These are phyloP conservation scores for Pythium phragmiticola DNA, from an alignment of 352 stramenopile genomes.

Conservation along the genomic window DNA sequence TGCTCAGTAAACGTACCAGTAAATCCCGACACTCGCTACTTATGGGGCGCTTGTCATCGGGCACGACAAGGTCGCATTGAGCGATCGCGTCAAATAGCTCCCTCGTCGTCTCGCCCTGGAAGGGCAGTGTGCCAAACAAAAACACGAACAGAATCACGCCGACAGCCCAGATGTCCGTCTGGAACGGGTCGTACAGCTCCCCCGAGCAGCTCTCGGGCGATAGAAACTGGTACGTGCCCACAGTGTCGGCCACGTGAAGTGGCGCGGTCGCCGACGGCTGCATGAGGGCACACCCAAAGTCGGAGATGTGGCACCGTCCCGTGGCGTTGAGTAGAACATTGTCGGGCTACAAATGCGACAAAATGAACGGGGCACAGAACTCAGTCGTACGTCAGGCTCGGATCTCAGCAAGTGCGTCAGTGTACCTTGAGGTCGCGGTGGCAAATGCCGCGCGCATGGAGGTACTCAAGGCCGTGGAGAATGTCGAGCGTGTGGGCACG, in stretches of 20 bases:
- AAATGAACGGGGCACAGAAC: not conserved
- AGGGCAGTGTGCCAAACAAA: slow-evolving; percentile 79
- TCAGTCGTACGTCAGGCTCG: not conserved
- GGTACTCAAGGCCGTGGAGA: slow-evolving; percentile 73
- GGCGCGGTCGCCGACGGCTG: not conserved
- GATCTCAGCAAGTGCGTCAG: not conserved
- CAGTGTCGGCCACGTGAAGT: slow-evolving; percentile 64
- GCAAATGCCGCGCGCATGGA: slow-evolving; percentile 73
- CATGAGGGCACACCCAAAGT: slow-evolving; percentile 85
- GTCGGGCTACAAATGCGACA: slow-evolving; percentile 47
- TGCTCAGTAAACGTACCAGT: slow-evolving; percentile 48
- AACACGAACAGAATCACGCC: slow-evolving; percentile 87
- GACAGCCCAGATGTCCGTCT: slow-evolving; percentile 84
- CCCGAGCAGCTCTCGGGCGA: slow-evolving; percentile 87
- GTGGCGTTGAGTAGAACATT: slow-evolving; percentile 86
- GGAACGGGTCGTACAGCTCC: slow-evolving; percentile 80
- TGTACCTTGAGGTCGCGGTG: slow-evolving; percentile 89
- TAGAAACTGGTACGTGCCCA: slow-evolving; percentile 90
- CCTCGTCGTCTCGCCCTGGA: slow-evolving; percentile 63
- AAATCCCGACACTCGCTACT: slow-evolving; percentile 41
- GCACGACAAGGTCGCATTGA: slow-evolving; percentile 40
- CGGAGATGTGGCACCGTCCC: slow-evolving; percentile 78
- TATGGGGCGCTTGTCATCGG: slow-evolving; percentile 23
- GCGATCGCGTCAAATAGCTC: slow-evolving; percentile 83
- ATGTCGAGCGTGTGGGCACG: slow-evolving; percentile 71